These are phyloP conservation scores for Carex pumila DNA, from an alignment of 176 grass and related monocot genomes.

Conservation along the genomic window DNA sequence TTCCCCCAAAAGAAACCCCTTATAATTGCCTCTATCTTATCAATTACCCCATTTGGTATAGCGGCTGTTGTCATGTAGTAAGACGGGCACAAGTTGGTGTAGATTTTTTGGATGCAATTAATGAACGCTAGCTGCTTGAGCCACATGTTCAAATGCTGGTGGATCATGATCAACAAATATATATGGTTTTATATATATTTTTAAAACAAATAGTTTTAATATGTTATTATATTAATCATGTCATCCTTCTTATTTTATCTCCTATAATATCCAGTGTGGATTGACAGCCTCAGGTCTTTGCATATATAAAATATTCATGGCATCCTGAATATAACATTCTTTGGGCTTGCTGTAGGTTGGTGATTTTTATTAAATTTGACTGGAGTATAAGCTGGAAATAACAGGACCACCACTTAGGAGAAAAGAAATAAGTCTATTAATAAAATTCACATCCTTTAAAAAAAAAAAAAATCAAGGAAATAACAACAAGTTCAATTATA, in stretches of 20 bases:
- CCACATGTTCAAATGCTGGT: background rate
- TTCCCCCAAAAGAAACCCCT: too few species aligned
- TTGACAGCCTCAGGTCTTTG: background rate
- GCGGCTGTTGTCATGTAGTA: too few species aligned
- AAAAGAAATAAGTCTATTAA: background rate
- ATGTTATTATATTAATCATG: background rate
- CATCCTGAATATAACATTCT: background rate
- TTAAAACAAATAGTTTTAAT: background rate
- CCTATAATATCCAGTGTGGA: background rate
- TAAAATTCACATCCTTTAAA: background rate
- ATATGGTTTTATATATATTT: background rate
- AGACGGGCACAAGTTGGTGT: background rate
- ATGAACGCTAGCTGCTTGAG: background rate
- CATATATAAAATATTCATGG: background rate
- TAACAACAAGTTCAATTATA: background rate
- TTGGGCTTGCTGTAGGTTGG: background rate
- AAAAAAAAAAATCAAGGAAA: background rate
- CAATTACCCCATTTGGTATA: too few species aligned
- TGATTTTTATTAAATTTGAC: background rate
- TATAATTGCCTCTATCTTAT: too few species aligned
- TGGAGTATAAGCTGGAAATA: constrained; percentile 4
- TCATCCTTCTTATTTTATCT: background rate
- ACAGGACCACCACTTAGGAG: background rate
- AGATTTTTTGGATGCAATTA: background rate
- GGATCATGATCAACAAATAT: background rate